These are phyloP conservation scores for Plantago elongata DNA, from an alignment of 257 asterid genomes.

Conservation along the genomic window DNA sequence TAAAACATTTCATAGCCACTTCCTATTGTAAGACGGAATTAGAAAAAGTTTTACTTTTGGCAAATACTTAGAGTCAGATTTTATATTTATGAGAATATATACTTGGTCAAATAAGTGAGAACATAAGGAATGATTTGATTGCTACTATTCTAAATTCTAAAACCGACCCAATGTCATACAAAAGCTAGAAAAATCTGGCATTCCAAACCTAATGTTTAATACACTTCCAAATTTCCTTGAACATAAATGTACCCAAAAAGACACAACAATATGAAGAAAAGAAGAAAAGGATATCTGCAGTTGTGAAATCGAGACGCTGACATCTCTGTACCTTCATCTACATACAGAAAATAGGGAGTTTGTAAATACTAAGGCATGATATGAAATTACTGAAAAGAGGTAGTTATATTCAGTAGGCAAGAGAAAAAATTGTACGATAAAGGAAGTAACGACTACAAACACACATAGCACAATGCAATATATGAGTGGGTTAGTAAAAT, in stretches of 20 bases:
- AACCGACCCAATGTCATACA: too few species aligned
- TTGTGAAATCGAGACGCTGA: conserved; percentile 80
- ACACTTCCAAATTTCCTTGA: background rate
- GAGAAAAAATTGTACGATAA: conserved; percentile 6
- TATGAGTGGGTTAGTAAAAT: too few species aligned
- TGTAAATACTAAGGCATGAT: conserved; percentile 8
- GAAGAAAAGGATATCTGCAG: conserved; percentile 69
- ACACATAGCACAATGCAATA: background rate
- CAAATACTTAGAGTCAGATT: too few species aligned
- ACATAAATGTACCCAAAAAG: background rate
- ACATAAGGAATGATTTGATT: too few species aligned
- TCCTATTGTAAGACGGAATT: too few species aligned
- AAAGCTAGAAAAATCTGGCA: too few species aligned
- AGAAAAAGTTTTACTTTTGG: too few species aligned
- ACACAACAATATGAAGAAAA: conserved; percentile 8
- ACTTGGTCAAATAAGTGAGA: too few species aligned
- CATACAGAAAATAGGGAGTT: conserved; percentile 30
- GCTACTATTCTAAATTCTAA: too few species aligned
- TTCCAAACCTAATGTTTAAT: background rate
- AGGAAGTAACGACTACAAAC: too few species aligned
- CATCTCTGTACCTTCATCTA: conserved; percentile 85
- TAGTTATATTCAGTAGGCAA: conserved; percentile 9
- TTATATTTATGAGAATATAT: too few species aligned
- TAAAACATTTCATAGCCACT: too few species aligned
- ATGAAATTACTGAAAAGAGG: conserved; percentile 12